Evolutionary conservation across 331 rosid species (phyloP), one percentile per base, ranked within the genome.

Genomic region (Acacia concinna): DNA sequence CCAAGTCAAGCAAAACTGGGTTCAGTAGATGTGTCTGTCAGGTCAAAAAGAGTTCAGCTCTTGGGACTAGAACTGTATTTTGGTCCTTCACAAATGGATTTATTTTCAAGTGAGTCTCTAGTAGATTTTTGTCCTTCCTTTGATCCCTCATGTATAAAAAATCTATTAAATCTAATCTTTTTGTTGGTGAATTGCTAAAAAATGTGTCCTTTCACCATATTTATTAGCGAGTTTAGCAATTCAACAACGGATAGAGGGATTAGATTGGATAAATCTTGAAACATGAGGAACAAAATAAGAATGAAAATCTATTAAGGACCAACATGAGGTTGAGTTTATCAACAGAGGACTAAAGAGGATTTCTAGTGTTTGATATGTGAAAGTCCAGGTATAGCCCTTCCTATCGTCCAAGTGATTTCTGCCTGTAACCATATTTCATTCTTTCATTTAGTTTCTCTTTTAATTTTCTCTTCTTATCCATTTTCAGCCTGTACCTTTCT

Each of bases 391-490:
- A 34, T 65, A 68, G 37, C 77, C 88, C 74, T 70, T 85, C 63
- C 81, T 85, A 92, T 83, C 88, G 57, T 84, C 94, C 97, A 69
- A 92, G 94, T 67, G 97, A 74, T 84, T 83, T 91, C 85, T 95
- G 97, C 85, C 56, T 88, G 91, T 90, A 88, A 71, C 94, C 97
- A 34, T 81, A n/a, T 84, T 83, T 89, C 90, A 86, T 79, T 78
- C 94, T 96, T 63, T 88, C 93, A 65, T 46, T 15, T 47, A 89
- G 52, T 73, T 89, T 96, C 79, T 86, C 90, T 88, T 62, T 93
- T 20, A 85, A 73, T 82, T 86, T 91, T 79, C 92, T 85, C 76
- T 90, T 89, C 85, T 93, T 96, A 83, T 93, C 97, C 97, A 93
- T 89, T 89, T 91, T 93, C 63, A 70, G 68, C 85, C 97, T 88